These are phyloP conservation scores for Tricholomella constricta DNA, from an alignment of 768 basidiomycete genomes.

Conservation along the genomic window DNA sequence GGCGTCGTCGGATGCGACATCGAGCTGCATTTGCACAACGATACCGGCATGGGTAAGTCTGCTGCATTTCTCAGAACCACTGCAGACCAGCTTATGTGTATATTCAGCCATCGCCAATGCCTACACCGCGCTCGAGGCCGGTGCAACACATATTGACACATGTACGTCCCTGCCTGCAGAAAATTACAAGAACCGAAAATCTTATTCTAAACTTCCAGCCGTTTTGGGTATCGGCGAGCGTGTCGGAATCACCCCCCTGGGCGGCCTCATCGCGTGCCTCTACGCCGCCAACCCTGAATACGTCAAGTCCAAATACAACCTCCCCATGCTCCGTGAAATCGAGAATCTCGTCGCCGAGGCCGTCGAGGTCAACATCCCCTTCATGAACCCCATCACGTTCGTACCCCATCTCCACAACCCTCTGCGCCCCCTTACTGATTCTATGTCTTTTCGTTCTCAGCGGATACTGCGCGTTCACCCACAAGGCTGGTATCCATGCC, in stretches of 20 bases:
- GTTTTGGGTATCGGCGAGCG: constrained; percentile 98
- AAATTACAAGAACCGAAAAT: background rate
- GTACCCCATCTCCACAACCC: constrained; percentile 19
- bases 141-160: constrained; percentile 98
- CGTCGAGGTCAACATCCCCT: constrained; percentile 96
- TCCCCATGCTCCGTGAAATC: constrained; percentile 95
- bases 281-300: constrained; percentile 98
- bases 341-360: constrained; percentile 99
- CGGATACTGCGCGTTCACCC: constrained; percentile 99
- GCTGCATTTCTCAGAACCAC: background rate
- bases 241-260: constrained; percentile 97
- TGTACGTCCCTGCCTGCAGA: constrained; percentile 49
- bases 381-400: constrained; percentile 93
- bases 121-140: constrained; percentile 96
- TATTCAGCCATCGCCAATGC: constrained; percentile 91
- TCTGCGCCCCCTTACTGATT: too few relatives aligned
- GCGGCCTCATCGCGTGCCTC: constrained; percentile 94
- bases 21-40: constrained; percentile 97
- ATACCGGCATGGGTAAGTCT: constrained; percentile 88
- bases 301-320: constrained; percentile 99
- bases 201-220: constrained; percentile 43
- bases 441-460: constrained; percentile 39
- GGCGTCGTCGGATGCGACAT: constrained; percentile 98
- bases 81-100: background rate
- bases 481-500: constrained; percentile 99